A percentile compares a stretch with the other conserved stretches of the same genome.
Evolutionary conservation across 257 asterid genomes (phyloP).

Genomic region (Lavandula angustifolia): DNA sequence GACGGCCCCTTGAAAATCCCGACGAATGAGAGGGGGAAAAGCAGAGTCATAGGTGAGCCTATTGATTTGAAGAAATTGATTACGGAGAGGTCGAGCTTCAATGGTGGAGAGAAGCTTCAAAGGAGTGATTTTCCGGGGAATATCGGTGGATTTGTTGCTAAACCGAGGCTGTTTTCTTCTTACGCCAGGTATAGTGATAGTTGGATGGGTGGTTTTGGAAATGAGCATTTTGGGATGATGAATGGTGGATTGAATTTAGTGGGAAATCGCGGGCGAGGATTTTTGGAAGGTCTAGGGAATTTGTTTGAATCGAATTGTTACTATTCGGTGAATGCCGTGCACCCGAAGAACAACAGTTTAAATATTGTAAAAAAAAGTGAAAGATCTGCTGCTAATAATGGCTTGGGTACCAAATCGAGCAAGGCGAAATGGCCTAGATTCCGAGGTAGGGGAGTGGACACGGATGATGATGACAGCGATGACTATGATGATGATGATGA

Average conservation of each 20-base stretch:
- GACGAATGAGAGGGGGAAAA: slow-evolving; percentile 32
- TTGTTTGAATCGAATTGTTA: slow-evolving; percentile 38
- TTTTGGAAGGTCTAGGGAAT: slow-evolving; percentile 31
- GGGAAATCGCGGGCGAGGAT: slow-evolving; percentile 29
- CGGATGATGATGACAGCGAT: slow-evolving; percentile 52
- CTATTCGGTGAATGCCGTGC: slow-evolving; percentile 46
- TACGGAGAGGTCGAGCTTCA: slow-evolving; percentile 31
- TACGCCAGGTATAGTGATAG: slow-evolving; percentile 31
- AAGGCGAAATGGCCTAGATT: slow-evolving; percentile 61
- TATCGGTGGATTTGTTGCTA: slow-evolving; percentile 31
- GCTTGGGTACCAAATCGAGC: slow-evolving; percentile 28
- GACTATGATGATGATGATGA: slow-evolving; percentile 38
- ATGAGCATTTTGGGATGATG: slow-evolving; percentile 24
- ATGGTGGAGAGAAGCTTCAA: slow-evolving; percentile 18
- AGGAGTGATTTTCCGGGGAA: slow-evolving; percentile 18
- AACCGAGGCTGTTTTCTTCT: slow-evolving; percentile 51
- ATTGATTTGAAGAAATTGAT: slow-evolving; percentile 54
- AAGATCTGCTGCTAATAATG: slow-evolving; percentile 34
- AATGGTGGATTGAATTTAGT: slow-evolving; percentile 27
- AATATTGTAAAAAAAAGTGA: slow-evolving; percentile 43
- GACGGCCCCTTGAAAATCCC: slow-evolving; percentile 63
- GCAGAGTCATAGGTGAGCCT: slow-evolving; percentile 37
- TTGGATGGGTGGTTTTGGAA: slow-evolving; percentile 31
- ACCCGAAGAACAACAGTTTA: slow-evolving; percentile 24
- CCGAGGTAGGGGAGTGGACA: slow-evolving; percentile 34